Evolutionary conservation across 192 early-diverging fungal species (phyloP), one percentile per base, ranked within the genome.

Genomic region (Allomyces macrogynus): DNA sequence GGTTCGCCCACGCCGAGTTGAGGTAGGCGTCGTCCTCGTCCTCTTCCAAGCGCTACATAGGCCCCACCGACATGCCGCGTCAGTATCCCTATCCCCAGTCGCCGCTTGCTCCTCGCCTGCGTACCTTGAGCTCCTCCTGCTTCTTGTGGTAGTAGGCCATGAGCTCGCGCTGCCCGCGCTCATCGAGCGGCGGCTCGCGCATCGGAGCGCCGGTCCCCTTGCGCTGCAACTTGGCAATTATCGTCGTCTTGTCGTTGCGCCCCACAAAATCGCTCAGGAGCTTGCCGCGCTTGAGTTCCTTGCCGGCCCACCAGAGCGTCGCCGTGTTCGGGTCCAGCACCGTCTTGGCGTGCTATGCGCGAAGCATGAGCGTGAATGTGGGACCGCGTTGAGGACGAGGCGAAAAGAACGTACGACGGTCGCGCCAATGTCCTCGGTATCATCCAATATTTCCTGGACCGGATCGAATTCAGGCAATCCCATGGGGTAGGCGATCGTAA

Each of bases 111-210:
- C 60, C n/a, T 61, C n/a, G 20, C n/a, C 23, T 22, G 5, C 23
- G 25, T 23, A 77, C 75, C 76, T 84, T 81, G 25, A 73, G 68
- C 67, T 82, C 74, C 66, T 84, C 77, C 62, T 84, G 76, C 70
- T 84, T 84, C n/a, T 70, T 69, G 72, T 80, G 79, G 63, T 80
- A 84, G 67, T 76, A 82, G 25, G 78, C 79, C 78, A 82, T 81
- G 73, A 84, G 68, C 26, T 82, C 70, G 70, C 75, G 82, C 67
- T 80, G 80, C 43, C 61, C 66, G 44, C 76, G 66, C 67, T 80
- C 82, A 65, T 40, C 62, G 18, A 84, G 9, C 4, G 78, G 74
- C 10, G 78, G 54, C 66, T 84, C 82, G 26, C 76, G 72, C 16
- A 78, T 60, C 10, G 82, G 82, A 16, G 78, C 68, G 1, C 80